Evolutionary conservation across 2,329 filamentous ascomycete genomes (phyloP).

Genomic region (Apiospora hydei): DNA sequence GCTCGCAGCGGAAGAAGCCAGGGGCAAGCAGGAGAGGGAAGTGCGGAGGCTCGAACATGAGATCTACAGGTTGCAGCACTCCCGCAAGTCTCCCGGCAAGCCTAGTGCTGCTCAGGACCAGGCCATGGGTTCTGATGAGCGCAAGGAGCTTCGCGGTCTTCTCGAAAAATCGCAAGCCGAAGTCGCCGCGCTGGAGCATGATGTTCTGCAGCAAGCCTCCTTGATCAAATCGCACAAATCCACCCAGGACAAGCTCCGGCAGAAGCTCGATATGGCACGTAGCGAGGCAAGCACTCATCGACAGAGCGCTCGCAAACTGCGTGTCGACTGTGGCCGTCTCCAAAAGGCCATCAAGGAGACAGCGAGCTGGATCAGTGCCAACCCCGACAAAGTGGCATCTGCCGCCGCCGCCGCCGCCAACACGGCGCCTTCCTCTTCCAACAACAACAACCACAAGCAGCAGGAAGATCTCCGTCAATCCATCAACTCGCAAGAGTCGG

Average conservation of each 20-base stretch:
- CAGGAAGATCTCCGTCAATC: slow-evolving; percentile 36
- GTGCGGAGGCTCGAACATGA: slow-evolving; percentile 36
- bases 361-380: slow-evolving; percentile 42
- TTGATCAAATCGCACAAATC: slow-evolving; percentile 64
- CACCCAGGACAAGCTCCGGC: slow-evolving; percentile 66
- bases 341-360: slow-evolving; percentile 49
- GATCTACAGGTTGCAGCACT: slow-evolving; percentile 42
- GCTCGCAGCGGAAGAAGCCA: slow-evolving; percentile 57
- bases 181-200: slow-evolving; percentile 73
- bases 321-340: slow-evolving; percentile 57
- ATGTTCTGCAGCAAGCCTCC: slow-evolving; percentile 73
- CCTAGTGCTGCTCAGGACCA: slow-evolving; percentile 33
- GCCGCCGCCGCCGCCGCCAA: slow-evolving; percentile 31
- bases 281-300: slow-evolving; percentile 68
- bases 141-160: slow-evolving; percentile 65
- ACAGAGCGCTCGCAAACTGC: slow-evolving; percentile 61
- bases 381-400: slow-evolving; percentile 24
- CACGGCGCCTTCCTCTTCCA: slow-evolving; percentile 30
- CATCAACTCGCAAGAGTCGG: slow-evolving; percentile 31
- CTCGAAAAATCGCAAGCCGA: slow-evolving; percentile 69
- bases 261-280: slow-evolving; percentile 74
- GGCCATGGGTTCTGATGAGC: slow-evolving; percentile 54
- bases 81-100: slow-evolving; percentile 31
- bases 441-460: slow-evolving; percentile 23
- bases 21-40: slow-evolving; percentile 59